Conservation (phyloP, 2,329 filamentous ascomycete species). For the Aureobasidium namibiae region DNA sequence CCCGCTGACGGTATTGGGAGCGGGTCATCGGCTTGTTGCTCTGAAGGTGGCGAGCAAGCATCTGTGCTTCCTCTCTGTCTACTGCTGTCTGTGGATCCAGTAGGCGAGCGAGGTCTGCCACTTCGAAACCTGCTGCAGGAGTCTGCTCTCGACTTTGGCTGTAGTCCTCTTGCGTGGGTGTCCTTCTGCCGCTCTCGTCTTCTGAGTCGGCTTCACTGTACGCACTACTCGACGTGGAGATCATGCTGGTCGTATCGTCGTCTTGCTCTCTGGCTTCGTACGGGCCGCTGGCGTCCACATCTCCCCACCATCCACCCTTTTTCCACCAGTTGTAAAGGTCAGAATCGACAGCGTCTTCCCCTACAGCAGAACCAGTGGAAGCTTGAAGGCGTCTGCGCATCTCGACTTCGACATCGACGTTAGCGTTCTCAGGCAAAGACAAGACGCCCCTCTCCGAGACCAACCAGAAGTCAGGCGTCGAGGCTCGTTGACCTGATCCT, state of each 20-base stretch:
- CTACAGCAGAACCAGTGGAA: slow-evolving; percentile 28
- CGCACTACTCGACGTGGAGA: slow-evolving; percentile 53
- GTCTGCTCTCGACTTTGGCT: slow-evolving; percentile 43
- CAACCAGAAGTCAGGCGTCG: slow-evolving; percentile 43
- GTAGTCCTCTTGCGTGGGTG: slow-evolving; percentile 64
- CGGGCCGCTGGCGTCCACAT: slow-evolving; percentile 70
- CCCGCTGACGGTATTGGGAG: slow-evolving; percentile 61
- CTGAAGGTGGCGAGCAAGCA: slow-evolving; percentile 71
- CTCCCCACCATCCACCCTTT: slow-evolving; percentile 75
- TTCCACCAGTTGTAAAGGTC: slow-evolving; percentile 82
- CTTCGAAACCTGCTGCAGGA: slow-evolving; percentile 56
- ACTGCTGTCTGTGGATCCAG: slow-evolving; percentile 72
- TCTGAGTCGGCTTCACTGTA: slow-evolving; percentile 31
- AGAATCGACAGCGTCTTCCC: slow-evolving; percentile 62
- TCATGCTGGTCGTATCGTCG: slow-evolving; percentile 68
- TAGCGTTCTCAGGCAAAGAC: slow-evolving; percentile 50
- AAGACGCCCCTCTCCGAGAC: slow-evolving; percentile 43
- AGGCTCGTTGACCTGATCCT: slow-evolving; percentile 21
- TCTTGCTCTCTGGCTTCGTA: slow-evolving; percentile 53
- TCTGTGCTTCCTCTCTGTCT: slow-evolving; percentile 70
- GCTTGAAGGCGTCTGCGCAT: slow-evolving; percentile 54
- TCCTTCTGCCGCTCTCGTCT: slow-evolving; percentile 50
- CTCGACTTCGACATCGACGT: slow-evolving; percentile 74
- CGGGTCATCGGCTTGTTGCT: slow-evolving; percentile 70
- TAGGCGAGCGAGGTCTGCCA: slow-evolving; percentile 65